Evolutionary conservation across 441 rosid genomes (phyloP), one percentile per base, ranked within the genome.

Genomic region (Gossypium laxum): DNA sequence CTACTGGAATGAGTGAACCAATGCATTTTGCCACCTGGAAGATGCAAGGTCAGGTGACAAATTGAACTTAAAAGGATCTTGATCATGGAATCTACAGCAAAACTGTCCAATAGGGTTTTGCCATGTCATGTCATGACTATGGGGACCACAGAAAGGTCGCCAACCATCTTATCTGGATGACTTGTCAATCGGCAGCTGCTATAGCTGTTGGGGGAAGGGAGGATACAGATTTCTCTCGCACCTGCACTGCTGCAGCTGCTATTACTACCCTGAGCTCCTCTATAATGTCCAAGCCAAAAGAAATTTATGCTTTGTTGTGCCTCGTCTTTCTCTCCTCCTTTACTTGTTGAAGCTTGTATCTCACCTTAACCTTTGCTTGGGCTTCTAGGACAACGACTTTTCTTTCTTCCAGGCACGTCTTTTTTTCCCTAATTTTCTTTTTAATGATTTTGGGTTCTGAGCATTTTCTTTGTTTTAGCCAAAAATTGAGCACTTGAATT

Each of bases 71-170:
- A 34, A 34, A 7, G 11, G 43, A 7, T 47, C 17, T 47, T 18
- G 30, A 4, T 63, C 12, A 2, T 21, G 2, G 12, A 65, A 38
- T 19, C 38, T 14, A 15, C 4, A 19, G 55, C 22, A 48, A 61
- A 52, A 26, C 15, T 10, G 5, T 55, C 11, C 43, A 47, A 19
- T 11, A 2, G 8, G 4, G 11, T 19, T 21, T 54, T 22, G 32
- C 72, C 78, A 71, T 34, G 72, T 38, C 45, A 38, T 38, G 12
- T 52, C 51, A 68, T 52, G 2, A 68, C 11, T 8, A 5, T 11
- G 30, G 51, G 45, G 12, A 2, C 41, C 57, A 14, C 12, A 2
- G 34, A 47, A 24, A 12, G 12, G 38, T n/a, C 14, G 2, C 5
- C 32, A 63, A 26, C 41, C 57, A 21, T 47, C 70, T 2, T 5